phyloP scores from a whole-genome alignment of 305 asterid genomes.

The Ruellia speciosa region DNA sequence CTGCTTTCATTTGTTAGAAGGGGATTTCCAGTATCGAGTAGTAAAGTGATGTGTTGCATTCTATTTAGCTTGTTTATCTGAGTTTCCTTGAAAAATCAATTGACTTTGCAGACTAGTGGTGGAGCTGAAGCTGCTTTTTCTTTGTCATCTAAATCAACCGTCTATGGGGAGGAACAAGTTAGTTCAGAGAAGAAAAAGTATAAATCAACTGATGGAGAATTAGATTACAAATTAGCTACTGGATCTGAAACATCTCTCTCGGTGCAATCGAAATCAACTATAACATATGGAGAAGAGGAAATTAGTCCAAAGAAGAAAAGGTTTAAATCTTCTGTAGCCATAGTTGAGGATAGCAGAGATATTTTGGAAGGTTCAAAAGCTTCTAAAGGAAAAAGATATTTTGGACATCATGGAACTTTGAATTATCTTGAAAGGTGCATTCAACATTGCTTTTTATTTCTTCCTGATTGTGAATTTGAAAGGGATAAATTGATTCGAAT shows the following conservation, averaged over 20 bases:
- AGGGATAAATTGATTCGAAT: conserved; percentile 30
- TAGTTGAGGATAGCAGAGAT: no score
- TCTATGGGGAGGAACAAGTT: no score
- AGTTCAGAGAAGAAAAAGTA: no score
- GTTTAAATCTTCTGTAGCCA: background rate
- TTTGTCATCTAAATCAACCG: background rate
- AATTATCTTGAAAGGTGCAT: conserved; percentile 19
- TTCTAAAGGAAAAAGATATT: conserved; percentile 4
- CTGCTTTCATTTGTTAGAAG: background rate
- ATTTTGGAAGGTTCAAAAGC: no score
- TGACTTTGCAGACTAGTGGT: conserved; percentile 14
- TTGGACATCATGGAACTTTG: background rate
- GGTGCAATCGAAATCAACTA: no score
- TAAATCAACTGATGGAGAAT: no score
- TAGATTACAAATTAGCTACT: no score
- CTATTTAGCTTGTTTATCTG: background rate
- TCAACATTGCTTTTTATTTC: conserved; percentile 26
- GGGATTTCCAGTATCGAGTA: background rate
- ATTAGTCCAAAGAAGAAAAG: conserved; percentile 13
- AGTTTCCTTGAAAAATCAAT: background rate
- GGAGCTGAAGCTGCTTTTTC: background rate
- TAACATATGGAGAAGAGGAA: background rate
- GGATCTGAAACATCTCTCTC: no score
- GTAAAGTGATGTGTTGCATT: no score
- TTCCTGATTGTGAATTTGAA: conserved; percentile 27